Percentiles rank a stretch among this genome's conserved stretches.
Evolutionary conservation across 495 filamentous ascomycete genomes (phyloP).

Genomic region (Penicilliopsis zonata): DNA sequence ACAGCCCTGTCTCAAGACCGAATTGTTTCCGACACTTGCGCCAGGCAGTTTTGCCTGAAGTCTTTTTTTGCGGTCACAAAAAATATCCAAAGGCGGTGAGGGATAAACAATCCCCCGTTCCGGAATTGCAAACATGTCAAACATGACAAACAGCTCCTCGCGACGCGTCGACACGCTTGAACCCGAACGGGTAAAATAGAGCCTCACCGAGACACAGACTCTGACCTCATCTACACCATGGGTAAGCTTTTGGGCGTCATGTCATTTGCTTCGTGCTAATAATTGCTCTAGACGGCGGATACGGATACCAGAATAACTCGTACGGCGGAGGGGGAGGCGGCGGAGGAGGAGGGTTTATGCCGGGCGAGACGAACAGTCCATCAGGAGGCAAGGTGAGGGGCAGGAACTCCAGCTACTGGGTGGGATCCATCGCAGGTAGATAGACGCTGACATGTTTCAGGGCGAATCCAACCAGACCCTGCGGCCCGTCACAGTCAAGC

Average conservation of each 20-base stretch:
- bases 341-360: conserved; percentile 60
- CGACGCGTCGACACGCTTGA: conserved; percentile 33
- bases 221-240: no score
- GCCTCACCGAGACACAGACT: no score
- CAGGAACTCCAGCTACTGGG: no score
- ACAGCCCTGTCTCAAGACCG: no score
- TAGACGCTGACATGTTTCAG: no score
- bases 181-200: conserved; percentile 34
- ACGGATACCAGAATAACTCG: conserved; percentile 27
- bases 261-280: neutral
- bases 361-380: conserved; percentile 36
- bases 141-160: conserved; percentile 24
- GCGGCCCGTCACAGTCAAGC: conserved; percentile 88
- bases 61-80: conserved; percentile 18
- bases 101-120: conserved; percentile 14
- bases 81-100: conserved; percentile 26
- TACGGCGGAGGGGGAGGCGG: conserved; percentile 48
- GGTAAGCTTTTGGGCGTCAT: conserved; percentile 13
- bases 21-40: conserved; percentile 5
- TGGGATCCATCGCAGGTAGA: no score
- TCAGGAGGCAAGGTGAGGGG: conserved; percentile 31
- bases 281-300: conserved; percentile 1
- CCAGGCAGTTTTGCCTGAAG: conserved; percentile 5
- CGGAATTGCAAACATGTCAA: conserved; percentile 22
- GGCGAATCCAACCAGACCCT: conserved; percentile 50